Percentiles rank a stretch among this genome's conserved stretches.
Conservation (phyloP, 495 filamentous ascomycete species). For the Aeminium ludgeri region DNA sequence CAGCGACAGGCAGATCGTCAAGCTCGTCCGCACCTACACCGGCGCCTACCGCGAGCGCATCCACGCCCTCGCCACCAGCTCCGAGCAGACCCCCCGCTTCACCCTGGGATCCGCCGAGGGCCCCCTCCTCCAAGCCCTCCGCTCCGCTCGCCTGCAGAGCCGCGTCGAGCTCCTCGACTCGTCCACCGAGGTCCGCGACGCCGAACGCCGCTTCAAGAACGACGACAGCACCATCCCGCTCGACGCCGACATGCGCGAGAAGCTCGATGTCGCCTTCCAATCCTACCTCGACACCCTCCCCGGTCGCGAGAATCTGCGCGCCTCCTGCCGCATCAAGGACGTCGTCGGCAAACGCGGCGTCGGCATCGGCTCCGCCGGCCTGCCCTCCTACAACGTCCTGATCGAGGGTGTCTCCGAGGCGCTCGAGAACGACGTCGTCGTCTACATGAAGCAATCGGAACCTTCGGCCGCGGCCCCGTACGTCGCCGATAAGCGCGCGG, state of each 20-base stretch:
- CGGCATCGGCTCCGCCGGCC: neutral
- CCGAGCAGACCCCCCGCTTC: neutral
- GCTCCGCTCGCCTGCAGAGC: neutral
- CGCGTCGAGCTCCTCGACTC: neutral
- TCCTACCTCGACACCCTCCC: neutral
- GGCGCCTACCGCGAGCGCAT: neutral
- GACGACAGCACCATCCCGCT: neutral
- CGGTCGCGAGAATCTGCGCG: neutral
- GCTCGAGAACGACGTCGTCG: neutral
- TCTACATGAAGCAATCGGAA: slow-evolving; percentile 1
- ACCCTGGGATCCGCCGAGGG: neutral
- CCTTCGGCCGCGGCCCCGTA: neutral
- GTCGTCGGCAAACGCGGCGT: neutral
- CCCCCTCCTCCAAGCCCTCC: neutral
- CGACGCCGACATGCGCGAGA: neutral
- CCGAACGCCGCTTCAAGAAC: neutral
- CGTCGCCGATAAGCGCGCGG: neutral
- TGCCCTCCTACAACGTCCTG: slow-evolving; percentile 2
- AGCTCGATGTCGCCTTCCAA: neutral
- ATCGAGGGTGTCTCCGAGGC: neutral
- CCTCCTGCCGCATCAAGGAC: neutral
- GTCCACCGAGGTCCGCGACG: neutral
- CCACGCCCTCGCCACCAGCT: neutral
- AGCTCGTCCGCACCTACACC: neutral
- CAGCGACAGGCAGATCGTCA: neutral